Evolutionary conservation across 1,284 basidiomycete species (phyloP).

Genomic region (Cutaneotrichosporon arboriforme): DNA sequence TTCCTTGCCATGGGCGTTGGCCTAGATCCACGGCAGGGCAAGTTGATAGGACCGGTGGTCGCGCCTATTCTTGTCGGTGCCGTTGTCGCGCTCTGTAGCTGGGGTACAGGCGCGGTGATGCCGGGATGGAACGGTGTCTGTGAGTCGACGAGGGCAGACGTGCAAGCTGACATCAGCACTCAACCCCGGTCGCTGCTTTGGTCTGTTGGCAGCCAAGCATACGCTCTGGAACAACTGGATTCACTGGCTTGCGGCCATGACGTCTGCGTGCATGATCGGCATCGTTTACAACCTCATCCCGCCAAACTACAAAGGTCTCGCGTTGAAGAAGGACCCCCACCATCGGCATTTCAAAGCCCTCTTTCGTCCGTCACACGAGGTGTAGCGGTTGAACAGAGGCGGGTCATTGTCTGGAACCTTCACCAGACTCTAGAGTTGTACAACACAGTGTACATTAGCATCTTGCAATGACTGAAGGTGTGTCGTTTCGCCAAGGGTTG

Average conservation of each 20-base stretch:
- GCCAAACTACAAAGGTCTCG: neutral
- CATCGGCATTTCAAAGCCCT: too few species aligned
- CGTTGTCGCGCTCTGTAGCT: neutral
- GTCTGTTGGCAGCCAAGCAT: neutral
- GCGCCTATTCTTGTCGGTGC: constrained; percentile 2
- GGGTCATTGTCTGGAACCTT: too few species aligned
- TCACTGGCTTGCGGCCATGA: constrained; percentile 7
- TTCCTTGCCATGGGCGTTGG: constrained; percentile 10
- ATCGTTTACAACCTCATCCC: constrained; percentile 1
- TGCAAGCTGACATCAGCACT: constrained; percentile 1
- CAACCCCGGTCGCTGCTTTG: constrained; percentile 8
- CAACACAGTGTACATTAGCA: too few species aligned
- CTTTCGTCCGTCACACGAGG: too few species aligned
- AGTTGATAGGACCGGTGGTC: neutral
- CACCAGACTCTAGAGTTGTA: too few species aligned
- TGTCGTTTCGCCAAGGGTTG: too few species aligned
- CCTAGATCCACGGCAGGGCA: constrained; percentile 4
- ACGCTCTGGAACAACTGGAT: neutral
- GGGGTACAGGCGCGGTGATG: neutral
- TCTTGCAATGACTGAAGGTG: too few species aligned
- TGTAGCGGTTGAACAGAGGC: too few species aligned
- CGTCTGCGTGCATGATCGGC: neutral
- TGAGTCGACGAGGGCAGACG: neutral
- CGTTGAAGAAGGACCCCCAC: too few species aligned
- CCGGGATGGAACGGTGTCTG: constrained; percentile 3